Conservation (phyloP, 2,329 filamentous ascomycete genomes). For the Hypoxylon sp. region DNA sequence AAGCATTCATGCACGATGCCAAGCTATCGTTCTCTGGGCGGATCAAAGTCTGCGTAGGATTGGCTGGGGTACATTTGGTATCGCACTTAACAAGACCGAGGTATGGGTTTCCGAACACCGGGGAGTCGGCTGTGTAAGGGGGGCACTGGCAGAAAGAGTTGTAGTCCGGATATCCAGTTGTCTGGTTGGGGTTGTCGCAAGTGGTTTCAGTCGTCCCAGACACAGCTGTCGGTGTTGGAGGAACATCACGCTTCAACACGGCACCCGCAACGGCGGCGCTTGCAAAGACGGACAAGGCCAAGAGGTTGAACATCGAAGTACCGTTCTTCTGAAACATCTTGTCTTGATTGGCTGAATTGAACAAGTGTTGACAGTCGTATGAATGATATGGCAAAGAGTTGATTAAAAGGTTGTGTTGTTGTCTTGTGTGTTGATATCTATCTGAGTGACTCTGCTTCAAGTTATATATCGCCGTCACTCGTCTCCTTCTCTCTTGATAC, state of each 20-base stretch:
- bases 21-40: conserved; percentile 44
- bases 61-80: conserved; percentile 44
- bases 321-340: conserved; percentile 28
- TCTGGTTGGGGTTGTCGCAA: conserved; percentile 37
- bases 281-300: conserved; percentile 16
- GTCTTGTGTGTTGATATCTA: not conserved
- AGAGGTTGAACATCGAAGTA: conserved; percentile 18
- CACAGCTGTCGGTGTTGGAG: conserved; percentile 29
- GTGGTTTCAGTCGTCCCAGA: conserved; percentile 18
- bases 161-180: conserved; percentile 47
- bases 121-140: conserved; percentile 36
- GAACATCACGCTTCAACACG: conserved; percentile 2
- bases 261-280: conserved; percentile 17
- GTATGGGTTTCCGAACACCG: conserved; percentile 47
- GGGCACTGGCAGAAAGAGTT: conserved; percentile 48
- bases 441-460: not conserved
- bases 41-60: conserved; percentile 37
- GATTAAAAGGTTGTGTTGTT: not conserved
- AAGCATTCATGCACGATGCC: conserved; percentile 45
- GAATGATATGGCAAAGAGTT: no score
- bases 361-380: not conserved
- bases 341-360: not conserved
- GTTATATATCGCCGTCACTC: conserved; percentile 18
- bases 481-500: not conserved
- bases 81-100: conserved; percentile 48